These are phyloP conservation scores for Conticribra weissflogii DNA, from an alignment of 108 stramenopile genomes.

Conservation along the genomic window DNA sequence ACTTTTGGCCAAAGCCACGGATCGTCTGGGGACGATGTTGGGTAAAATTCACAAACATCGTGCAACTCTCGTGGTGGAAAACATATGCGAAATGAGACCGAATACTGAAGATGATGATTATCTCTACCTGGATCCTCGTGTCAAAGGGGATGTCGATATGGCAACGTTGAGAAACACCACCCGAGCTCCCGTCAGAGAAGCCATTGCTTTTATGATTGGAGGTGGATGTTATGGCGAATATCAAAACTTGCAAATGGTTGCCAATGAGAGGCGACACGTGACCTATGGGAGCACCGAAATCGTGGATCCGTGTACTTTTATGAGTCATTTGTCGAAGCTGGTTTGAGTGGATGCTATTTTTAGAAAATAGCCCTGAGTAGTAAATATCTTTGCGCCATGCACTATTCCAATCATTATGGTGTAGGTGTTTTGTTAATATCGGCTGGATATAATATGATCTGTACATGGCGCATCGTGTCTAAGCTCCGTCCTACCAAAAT, in stretches of 20 bases:
- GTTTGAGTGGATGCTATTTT: constrained; percentile 13
- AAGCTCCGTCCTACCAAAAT: no score
- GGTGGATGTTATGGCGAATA: constrained; percentile 98
- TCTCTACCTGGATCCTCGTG: constrained; percentile 94
- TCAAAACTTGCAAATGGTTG: constrained; percentile 94
- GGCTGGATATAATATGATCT: no score
- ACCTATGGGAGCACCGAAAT: constrained; percentile 96
- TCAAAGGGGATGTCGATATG: constrained; percentile 88
- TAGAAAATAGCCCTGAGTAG: not conserved
- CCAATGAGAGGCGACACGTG: constrained; percentile 77
- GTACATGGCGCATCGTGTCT: no score
- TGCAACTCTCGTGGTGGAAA: constrained; percentile 92
- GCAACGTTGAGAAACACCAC: constrained; percentile 65
- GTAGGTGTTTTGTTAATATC: no score
- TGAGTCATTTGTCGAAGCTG: constrained; percentile 80
- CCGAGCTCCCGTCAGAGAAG: constrained; percentile 79
- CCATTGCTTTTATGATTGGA: constrained; percentile 95
- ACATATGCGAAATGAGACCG: constrained; percentile 88
- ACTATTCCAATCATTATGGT: no score
- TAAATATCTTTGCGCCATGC: no score
- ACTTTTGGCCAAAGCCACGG: constrained; percentile 91
- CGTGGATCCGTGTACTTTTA: constrained; percentile 77
- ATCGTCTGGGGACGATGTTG: constrained; percentile 89
- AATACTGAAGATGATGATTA: constrained; percentile 94
- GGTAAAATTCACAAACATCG: constrained; percentile 89